Percentiles rank a stretch among this genome's conserved stretches.
Conservation (phyloP, 306 rosid species). For the Lotus japonicus region DNA sequence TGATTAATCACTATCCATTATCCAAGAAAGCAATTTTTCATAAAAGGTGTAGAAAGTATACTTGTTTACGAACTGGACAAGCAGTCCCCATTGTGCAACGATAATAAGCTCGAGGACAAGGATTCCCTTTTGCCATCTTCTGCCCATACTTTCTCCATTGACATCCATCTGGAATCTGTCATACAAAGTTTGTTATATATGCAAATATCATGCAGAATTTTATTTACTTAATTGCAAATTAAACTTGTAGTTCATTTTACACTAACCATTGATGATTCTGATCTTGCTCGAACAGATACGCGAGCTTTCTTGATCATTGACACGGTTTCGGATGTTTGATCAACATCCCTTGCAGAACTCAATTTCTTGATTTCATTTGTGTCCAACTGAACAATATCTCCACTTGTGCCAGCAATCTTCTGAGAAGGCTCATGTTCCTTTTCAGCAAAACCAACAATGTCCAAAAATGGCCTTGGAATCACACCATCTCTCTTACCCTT, state of each 20-base stretch:
- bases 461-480: slow-evolving; percentile 33
- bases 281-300: slow-evolving; percentile 50
- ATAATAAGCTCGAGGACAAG: slow-evolving; percentile 65
- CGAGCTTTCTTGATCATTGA: slow-evolving; percentile 56
- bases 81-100: slow-evolving; percentile 55
- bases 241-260: not conserved
- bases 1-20: too few species aligned
- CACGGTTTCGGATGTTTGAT: slow-evolving; percentile 37
- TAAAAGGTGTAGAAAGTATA: not conserved
- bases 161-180: slow-evolving; percentile 63
- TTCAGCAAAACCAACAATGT: slow-evolving; percentile 15
- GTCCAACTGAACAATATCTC: not conserved
- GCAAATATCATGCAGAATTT: too few species aligned
- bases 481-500: not conserved
- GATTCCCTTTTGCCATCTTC: slow-evolving; percentile 71
- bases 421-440: too few species aligned
- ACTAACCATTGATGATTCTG: slow-evolving; percentile 46
- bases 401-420: not conserved
- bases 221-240: too few species aligned
- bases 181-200: too few species aligned
- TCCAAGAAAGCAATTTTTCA: not conserved
- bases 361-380: slow-evolving; percentile 8
- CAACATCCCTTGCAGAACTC: slow-evolving; percentile 8
- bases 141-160: slow-evolving; percentile 75
- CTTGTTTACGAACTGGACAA: slow-evolving; percentile 64